Conservation (phyloP, 2,329 filamentous ascomycete species). For the Ceratocystis harringtonii region DNA sequence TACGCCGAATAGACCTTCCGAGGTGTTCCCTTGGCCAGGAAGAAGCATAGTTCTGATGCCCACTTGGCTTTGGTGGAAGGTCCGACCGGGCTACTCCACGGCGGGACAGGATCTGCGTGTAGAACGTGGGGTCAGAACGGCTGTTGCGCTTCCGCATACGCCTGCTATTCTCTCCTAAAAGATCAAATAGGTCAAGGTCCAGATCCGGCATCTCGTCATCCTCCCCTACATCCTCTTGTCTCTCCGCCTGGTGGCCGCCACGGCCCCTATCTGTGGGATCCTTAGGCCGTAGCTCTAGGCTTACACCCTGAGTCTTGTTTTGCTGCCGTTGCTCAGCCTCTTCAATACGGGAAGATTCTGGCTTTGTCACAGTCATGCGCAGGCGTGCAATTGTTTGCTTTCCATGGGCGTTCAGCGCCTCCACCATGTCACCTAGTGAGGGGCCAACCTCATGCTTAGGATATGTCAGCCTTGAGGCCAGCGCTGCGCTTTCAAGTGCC, state of each 20-base stretch:
- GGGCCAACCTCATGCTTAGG: conserved; percentile 27
- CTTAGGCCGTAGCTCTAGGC: not conserved
- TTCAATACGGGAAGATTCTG: not conserved
- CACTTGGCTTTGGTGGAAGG: not conserved
- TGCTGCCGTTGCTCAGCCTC: conserved; percentile 1
- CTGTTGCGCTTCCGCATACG: conserved; percentile 5
- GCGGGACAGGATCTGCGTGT: conserved; percentile 5
- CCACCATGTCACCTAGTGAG: conserved; percentile 48
- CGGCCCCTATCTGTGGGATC: not conserved
- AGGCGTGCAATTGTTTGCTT: conserved; percentile 65
- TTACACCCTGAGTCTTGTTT: not conserved
- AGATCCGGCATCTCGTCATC: conserved; percentile 21
- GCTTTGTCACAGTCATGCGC: conserved; percentile 42
- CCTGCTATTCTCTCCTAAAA: conserved; percentile 3
- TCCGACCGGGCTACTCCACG: conserved; percentile 5
- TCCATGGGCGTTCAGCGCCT: conserved; percentile 57
- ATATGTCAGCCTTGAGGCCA: conserved; percentile 55
- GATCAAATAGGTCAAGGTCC: conserved; percentile 18
- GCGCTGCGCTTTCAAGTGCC: conserved; percentile 61
- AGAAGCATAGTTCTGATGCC: not conserved
- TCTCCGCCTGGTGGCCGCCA: not conserved
- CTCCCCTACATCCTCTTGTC: conserved; percentile 17
- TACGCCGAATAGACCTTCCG: conserved; percentile 18
- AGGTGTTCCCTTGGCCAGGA: conserved; percentile 5
- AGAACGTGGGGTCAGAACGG: not conserved